Evolutionary conservation across 768 basidiomycete genomes (phyloP).

Genomic region (Boletus rubescentipes): DNA sequence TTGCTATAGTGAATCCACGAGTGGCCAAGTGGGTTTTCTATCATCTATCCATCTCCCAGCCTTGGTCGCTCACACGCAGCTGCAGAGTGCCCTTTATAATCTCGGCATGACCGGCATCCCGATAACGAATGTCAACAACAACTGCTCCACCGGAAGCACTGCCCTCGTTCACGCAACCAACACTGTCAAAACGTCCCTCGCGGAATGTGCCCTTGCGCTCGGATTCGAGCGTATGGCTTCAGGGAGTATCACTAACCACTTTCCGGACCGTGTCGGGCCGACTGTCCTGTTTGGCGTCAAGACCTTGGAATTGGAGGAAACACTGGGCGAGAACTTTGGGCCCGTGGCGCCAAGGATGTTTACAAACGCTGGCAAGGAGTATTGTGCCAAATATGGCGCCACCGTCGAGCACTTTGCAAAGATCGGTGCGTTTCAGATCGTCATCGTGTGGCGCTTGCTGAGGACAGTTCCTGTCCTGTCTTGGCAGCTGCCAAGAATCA

Average conservation of each 20-base stretch:
- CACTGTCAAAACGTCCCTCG: slow-evolving; percentile 63
- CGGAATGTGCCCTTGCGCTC: slow-evolving; percentile 72
- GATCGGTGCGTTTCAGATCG: slow-evolving; percentile 52
- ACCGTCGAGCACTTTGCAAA: slow-evolving; percentile 63
- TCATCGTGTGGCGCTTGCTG: neutral
- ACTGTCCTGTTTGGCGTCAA: slow-evolving; percentile 41
- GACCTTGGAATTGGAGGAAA: slow-evolving; percentile 46
- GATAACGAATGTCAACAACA: slow-evolving; percentile 83
- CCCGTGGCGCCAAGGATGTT: slow-evolving; percentile 73
- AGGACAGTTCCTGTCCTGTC: neutral
- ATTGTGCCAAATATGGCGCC: slow-evolving; percentile 60
- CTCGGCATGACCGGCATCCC: slow-evolving; percentile 81
- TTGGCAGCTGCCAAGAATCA: slow-evolving; percentile 74
- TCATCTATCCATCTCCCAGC: neutral
- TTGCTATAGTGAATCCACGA: slow-evolving; percentile 74
- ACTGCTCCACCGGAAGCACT: slow-evolving; percentile 77
- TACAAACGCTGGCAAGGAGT: slow-evolving; percentile 67
- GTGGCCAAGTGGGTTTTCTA: slow-evolving; percentile 53
- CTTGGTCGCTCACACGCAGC: neutral
- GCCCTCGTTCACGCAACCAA: slow-evolving; percentile 71
- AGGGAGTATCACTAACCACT: slow-evolving; percentile 68
- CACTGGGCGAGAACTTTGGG: slow-evolving; percentile 57
- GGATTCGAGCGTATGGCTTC: slow-evolving; percentile 83
- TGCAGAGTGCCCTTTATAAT: slow-evolving; percentile 71
- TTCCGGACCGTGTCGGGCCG: slow-evolving; percentile 49